phyloP scores from a whole-genome alignment of 306 rosid genomes.

The Fagus crenata region DNA sequence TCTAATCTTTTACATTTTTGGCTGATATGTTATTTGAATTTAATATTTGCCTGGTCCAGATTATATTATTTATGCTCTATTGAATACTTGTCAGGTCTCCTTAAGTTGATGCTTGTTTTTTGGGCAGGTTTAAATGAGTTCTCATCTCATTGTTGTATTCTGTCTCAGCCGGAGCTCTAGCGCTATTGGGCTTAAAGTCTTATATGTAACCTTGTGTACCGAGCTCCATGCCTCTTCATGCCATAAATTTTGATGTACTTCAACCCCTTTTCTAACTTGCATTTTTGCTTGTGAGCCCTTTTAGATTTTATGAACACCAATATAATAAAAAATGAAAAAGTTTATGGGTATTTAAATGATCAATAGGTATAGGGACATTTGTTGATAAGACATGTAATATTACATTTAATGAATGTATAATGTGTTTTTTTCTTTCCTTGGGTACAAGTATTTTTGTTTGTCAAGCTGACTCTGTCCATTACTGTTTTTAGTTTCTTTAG shows the following conservation, averaged over 20 bases:
- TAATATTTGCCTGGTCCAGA: not conserved
- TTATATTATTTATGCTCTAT: conserved; percentile 16
- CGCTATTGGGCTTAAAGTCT: conserved; percentile 25
- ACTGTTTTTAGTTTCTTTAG: no score
- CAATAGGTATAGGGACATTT: conserved; percentile 7
- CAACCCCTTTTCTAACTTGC: conserved; percentile 39
- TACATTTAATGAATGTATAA: not conserved
- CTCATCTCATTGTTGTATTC: conserved; percentile 30
- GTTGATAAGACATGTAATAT: not conserved
- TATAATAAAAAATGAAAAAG: conserved; percentile 19
- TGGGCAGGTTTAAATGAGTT: conserved; percentile 50
- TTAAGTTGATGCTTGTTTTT: conserved; percentile 18
- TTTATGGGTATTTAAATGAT: conserved; percentile 6
- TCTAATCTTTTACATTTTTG: not conserved
- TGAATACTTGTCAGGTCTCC: not conserved
- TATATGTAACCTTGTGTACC: conserved; percentile 21
- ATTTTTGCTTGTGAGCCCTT: conserved; percentile 37
- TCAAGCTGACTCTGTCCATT: no score
- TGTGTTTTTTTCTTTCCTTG: conserved; percentile 5
- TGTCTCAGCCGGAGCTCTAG: conserved; percentile 30
- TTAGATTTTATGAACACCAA: conserved; percentile 22
- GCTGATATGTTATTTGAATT: not conserved
- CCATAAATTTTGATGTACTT: conserved; percentile 36
- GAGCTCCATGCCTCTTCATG: conserved; percentile 34
- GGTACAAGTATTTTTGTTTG: not conserved